Evolutionary conservation across 768 basidiomycete species (phyloP), one percentile per base, ranked within the genome.

Genomic region (Pilatotrama ljubarskyi): DNA sequence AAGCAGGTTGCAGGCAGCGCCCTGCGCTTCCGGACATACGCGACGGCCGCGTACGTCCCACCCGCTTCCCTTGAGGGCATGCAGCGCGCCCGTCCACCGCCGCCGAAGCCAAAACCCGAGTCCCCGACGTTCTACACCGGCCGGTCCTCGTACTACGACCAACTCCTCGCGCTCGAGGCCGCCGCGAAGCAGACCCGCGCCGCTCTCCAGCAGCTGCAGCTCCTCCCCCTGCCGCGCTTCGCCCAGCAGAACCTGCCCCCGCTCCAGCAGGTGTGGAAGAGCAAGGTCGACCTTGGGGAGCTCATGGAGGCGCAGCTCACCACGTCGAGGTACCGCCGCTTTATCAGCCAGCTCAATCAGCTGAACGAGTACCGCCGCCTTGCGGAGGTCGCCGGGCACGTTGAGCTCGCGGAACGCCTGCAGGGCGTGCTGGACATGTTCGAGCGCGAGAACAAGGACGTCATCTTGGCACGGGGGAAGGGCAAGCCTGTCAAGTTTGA

Each of bases 101-200:
- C 52, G 17, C 56, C 44, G 40, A 56, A 53, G 46, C 46, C 68
- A 52, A 68, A 73, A 64, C 92, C 92, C 0, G 73, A 79, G 18
- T 89, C 91, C 8, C 84, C 92, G 20, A 84, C 83, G 48, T 95
- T 94, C 76, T 97, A 91, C 77, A 93, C 94, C 17, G 88, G 87
- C 15, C 85, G 88, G 35, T 77, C 90, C 1, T 76, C 77, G 22
- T 95, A 86, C 77, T 86, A 86, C 71, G 90, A 95, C 73, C 82
- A 85, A 56, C 73, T 95, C 42, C 74, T 77, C 43, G 76, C 81
- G 42, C 82, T 96, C 17, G 85, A 93, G 68, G 75, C 75, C 11
- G 87, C 90, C 51, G 78, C 90, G 29, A 70, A 78, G 26, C 75
- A 80, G 42, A 76, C 86, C 3, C 84, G 85, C n/a, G 70, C 72